Base-by-base conservation (phyloP, 2,329 filamentous ascomycete species). In the Penicillium aurantiogriseum region DNA sequence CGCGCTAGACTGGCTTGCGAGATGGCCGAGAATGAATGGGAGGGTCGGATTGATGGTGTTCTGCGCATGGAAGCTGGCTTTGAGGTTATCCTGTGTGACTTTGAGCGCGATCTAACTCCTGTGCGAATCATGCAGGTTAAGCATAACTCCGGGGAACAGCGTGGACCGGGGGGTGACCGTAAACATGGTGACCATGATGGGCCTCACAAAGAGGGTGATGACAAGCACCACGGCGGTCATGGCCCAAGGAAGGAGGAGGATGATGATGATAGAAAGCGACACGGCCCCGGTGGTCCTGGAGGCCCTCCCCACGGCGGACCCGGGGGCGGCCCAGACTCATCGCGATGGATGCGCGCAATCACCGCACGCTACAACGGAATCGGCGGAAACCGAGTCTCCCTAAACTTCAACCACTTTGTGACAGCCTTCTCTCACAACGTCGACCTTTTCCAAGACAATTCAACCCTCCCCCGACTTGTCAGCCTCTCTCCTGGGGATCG, bases 11-110 rank as follows among this genome's bases (percentile, higher is more conserved):
- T 78, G 1, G 71, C 89, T 1, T 91, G 88, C 69, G 71, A 79
- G 0, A 63, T 88, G 10, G 79, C 82, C 0, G 10, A 71, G 44
- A 57, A 71, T 65, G 53, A 84, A 70, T 86, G 83, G 83, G 10
- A 78, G 13, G 69, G 69, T 31, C 73, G 74, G 15, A 75, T 89
- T n/a, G 84, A 89, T 64, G 86, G 85, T 0, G 77, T 89, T 23
- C 71, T 90, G 2, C 81, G 88, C 11, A 87, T 87, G 80, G 88
- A 91, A 67, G 80, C 81, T 19, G 88, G 88, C 0, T 90, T 90
- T 62, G 88, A 91, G 70, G 79, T 89, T 52, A 87, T 90, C 49
- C 76, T 88, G 21, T 91, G 88, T 69, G 76, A 86, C 52, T 90
- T 91, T 60, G 71, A 70, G 35, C 67, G 74, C 13, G 67, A 77